phyloP scores from a whole-genome alignment of 805 yeast genomes.

The Candida berthetii region DNA sequence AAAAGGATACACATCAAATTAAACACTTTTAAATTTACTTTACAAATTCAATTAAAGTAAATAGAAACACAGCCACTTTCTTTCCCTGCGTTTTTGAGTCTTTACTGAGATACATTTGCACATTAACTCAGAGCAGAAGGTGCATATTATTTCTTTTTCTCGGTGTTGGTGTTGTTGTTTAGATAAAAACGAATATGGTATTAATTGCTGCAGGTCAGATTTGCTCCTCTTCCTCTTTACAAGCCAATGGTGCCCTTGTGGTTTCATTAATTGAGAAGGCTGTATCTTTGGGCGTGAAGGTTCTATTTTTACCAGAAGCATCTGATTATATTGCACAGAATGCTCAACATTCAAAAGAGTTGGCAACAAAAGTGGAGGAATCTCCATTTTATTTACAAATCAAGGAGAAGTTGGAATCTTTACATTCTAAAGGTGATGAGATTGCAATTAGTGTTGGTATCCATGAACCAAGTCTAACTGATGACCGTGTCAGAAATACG shows the following conservation, averaged over 20 bases:
- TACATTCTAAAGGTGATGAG: conserved; percentile 28
- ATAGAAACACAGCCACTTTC: too few species aligned
- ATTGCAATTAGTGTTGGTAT: conserved; percentile 79
- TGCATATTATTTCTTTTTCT: too few species aligned
- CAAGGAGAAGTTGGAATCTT: conserved; percentile 38
- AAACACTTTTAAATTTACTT: too few species aligned
- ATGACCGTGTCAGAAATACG: conserved; percentile 57
- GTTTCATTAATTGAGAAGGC: conserved; percentile 60
- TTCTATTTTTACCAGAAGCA: conserved; percentile 90
- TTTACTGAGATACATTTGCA: too few species aligned
- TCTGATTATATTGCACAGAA: conserved; percentile 78
- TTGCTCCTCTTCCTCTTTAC: conserved; percentile 61
- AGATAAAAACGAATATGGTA: conserved; percentile 34
- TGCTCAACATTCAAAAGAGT: conserved; percentile 53
- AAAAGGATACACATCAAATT: too few species aligned
- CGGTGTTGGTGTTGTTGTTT: too few species aligned
- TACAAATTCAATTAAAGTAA: too few species aligned
- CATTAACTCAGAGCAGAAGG: too few species aligned
- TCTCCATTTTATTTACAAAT: conserved; percentile 34
- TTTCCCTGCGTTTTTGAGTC: too few species aligned
- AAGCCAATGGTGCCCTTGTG: conserved; percentile 54
- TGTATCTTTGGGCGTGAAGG: conserved; percentile 48
- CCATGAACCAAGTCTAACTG: conserved; percentile 63
- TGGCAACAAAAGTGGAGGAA: conserved; percentile 44
- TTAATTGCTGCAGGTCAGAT: conserved; percentile 82